A percentile compares a stretch with the other conserved stretches of the same genome.
These are phyloP conservation scores for Trichoderma hamatum DNA, from an alignment of 2,329 filamentous ascomycete genomes.

Conservation along the genomic window DNA sequence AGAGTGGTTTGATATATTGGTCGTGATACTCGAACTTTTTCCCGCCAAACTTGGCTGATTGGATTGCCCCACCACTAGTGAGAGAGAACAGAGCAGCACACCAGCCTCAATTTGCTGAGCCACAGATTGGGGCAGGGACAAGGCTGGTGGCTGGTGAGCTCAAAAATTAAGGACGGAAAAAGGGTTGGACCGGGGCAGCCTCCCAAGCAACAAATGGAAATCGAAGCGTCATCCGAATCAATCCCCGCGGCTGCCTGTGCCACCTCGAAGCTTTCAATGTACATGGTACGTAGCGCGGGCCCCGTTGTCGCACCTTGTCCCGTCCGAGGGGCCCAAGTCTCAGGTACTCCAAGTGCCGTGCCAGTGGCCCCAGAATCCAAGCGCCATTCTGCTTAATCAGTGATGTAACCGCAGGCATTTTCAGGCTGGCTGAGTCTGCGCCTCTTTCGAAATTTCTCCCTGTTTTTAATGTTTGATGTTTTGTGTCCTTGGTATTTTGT, in stretches of 20 bases:
- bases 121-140: not conserved
- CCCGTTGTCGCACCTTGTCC: not conserved
- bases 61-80: conserved; percentile 15
- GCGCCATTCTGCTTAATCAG: not conserved
- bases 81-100: not conserved
- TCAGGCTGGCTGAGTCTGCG: not conserved
- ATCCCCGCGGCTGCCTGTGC: not conserved
- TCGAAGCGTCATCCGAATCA: conserved; percentile 8
- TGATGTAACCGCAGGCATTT: not conserved
- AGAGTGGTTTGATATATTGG: not conserved
- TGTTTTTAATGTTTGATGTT: not conserved
- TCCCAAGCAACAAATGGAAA: not conserved
- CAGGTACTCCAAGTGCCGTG: not conserved
- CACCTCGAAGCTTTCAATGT: not conserved
- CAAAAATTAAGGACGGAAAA: not conserved
- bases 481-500: not conserved
- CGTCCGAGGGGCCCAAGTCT: conserved; percentile 3
- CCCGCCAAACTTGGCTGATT: conserved; percentile 4
- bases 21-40: conserved; percentile 25
- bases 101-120: not conserved
- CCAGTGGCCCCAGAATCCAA: not conserved
- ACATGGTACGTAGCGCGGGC: not conserved
- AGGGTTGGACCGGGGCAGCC: not conserved
- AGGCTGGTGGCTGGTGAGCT: not conserved
- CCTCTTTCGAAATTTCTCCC: not conserved